A percentile compares a stretch with the other conserved stretches of the same genome.
Evolutionary conservation across 2,329 filamentous ascomycete species (phyloP).

Genomic region (Sphaerulina vaccinii): DNA sequence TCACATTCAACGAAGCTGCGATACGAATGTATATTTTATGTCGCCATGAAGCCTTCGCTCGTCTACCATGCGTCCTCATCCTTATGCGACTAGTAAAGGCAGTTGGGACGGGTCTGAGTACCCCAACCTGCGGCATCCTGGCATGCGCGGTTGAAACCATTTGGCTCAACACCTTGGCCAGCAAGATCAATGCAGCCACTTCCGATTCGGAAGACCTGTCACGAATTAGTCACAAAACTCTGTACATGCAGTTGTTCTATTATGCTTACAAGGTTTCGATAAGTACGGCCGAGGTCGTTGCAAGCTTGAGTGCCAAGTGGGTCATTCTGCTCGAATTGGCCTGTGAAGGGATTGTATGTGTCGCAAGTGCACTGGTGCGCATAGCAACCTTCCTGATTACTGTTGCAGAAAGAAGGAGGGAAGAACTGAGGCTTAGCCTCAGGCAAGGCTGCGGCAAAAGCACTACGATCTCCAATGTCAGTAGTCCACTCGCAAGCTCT

Average conservation of each 20-base stretch:
- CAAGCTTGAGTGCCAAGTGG: background rate
- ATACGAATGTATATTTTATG: too few species aligned
- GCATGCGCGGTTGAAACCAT: conserved; percentile 12
- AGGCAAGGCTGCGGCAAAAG: background rate
- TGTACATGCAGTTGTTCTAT: too few species aligned
- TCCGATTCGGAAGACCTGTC: background rate
- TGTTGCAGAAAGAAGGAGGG: background rate
- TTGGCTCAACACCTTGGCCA: conserved; percentile 8
- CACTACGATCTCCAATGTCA: too few species aligned
- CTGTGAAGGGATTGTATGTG: background rate
- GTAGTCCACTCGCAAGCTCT: too few species aligned
- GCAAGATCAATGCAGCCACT: conserved; percentile 6
- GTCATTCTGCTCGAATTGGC: conserved; percentile 1
- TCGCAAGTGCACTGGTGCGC: conserved; percentile 2
- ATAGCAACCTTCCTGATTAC: conserved; percentile 4
- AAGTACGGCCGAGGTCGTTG: background rate
- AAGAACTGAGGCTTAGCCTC: too few species aligned
- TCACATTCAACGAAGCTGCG: too few species aligned
- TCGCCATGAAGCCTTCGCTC: too few species aligned
- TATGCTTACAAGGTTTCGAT: background rate
- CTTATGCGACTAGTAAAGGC: background rate
- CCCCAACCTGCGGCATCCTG: background rate
- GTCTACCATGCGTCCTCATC: background rate
- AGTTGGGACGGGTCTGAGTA: background rate
- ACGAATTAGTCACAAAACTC: too few species aligned